Evolutionary conservation across 495 filamentous ascomycete genomes (phyloP), one percentile per base, ranked within the genome.

Genomic region (Hyaloscypha variabilis): DNA sequence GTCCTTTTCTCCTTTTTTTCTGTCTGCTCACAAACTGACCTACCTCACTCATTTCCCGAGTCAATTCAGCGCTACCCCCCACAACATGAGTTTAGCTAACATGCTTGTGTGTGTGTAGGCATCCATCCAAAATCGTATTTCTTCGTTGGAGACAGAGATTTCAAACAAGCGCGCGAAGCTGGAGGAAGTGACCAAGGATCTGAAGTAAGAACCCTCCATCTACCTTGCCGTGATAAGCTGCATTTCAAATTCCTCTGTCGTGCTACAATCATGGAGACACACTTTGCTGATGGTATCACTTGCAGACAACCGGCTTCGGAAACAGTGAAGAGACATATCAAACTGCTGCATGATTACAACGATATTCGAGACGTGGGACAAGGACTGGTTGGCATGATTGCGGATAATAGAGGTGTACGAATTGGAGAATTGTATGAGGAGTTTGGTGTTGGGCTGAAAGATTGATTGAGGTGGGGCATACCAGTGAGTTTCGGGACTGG

Each of bases 341-440:
- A 77, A 63, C 79, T 88, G 1, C 77, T 94, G 8, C 89, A 91
- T 70, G 78, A 87, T 59, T 93, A 93, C 79, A 94, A 94, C 74
- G 91, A 92, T 66, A 87, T 93, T 70, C 85, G 87, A 57, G 91
- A 93, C 73, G 76, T 90, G 2, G 91, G 84, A 0, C 87, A 88
- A 72, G 89, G 90, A 0, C 71, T 94, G 21, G 87, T 92, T 76
- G 89, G 90, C 0, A 69, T 93, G 56, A 83, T 94, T 71, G 91
- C 91, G 3, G 91, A 94, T 46, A 81, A 83, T 53, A 75, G 85
- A 23, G 90, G 90, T 2, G 81, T 91, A 46, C 77, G 84, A 42
- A 78, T 89, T 61, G 72, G 78, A 29, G 85, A 89, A 17, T 77
- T 93, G 39, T 87, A 91, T 75, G 78, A 82, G 64, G 90, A 90